Evolutionary conservation across 345 rosid genomes (phyloP).

Genomic region (Gossypium mustelinum): DNA sequence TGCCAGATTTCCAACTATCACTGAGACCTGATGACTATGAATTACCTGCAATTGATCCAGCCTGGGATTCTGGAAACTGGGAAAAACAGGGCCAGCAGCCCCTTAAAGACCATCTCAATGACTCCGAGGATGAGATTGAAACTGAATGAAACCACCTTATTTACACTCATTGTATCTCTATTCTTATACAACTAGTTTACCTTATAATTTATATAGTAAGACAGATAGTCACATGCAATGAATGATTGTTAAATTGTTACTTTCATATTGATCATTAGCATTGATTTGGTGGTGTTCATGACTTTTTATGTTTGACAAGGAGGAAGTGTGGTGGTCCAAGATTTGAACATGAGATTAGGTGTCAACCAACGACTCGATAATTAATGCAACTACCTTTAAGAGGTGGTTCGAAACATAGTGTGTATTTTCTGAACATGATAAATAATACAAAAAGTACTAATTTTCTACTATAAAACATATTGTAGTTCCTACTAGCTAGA

Average conservation of each 20-base stretch:
- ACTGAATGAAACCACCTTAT: constrained; percentile 18
- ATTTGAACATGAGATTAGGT: no score
- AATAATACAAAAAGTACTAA: neutral
- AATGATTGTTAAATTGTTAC: neutral
- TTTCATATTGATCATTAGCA: neutral
- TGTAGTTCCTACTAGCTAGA: neutral
- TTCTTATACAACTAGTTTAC: constrained; percentile 4
- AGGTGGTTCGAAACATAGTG: no score
- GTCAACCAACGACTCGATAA: no score
- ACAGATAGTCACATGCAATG: neutral
- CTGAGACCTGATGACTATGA: constrained; percentile 68
- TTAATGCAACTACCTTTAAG: no score
- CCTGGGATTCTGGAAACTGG: constrained; percentile 52
- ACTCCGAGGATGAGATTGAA: constrained; percentile 44
- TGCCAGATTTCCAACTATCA: constrained; percentile 84
- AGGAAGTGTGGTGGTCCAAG: no score
- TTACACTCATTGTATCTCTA: neutral
- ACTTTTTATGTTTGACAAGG: no score
- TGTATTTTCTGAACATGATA: no score
- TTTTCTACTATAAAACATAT: neutral
- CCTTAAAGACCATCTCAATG: constrained; percentile 61
- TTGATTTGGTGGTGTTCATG: neutral
- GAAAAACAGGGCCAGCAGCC: constrained; percentile 44
- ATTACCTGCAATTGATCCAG: constrained; percentile 57
- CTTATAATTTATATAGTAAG: neutral